Base-by-base conservation (phyloP, 345 rosid genomes). In the Cochlearia excelsa region DNA sequence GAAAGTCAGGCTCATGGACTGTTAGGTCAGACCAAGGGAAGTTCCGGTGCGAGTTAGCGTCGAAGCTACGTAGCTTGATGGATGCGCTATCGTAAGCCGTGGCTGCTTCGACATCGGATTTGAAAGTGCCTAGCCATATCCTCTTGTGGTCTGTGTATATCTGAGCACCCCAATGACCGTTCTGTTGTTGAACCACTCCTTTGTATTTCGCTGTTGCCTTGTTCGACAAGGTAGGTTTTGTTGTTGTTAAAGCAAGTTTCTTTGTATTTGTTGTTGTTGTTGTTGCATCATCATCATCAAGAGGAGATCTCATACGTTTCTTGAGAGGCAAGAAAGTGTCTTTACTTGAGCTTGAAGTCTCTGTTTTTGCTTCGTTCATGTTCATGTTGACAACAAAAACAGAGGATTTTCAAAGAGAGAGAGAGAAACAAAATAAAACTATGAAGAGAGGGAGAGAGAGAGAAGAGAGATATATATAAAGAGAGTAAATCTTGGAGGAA, bases 41-140 rank as follows among this genome's bases (percentile, higher is more conserved):
- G 54, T 82, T 85, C 6, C 92, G 63, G 16, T 78, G 74, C 0
- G 79, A 56, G 67, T 83, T 81, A 16, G 76, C 73, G 10, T 71
- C 71, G 5, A 47, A 31, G 39, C 57, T 49, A 1, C 82, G 63
- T 7, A 84, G 69, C 65, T 73, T 80, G 58, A 77, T 73, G 1
- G 84, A 71, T 0, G 84, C 85, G 11, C 85, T 82, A 27, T 84
- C 87, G 47, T 84, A 84, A 1, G 84, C 82, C 72, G 61, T 52
- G 11, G 87, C 87, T 0, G 87, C 91, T 49, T 80, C 85, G 27
- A 11, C 69, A 41, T 60, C 79, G 6, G 79, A 71, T 55, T 74
- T 78, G 63, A 85, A 85, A 34, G 93, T 85, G 0, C 93, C 89
- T 1, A 85, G 83, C 86, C 93, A 84, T n/a, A 76, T 69, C n/a